phyloP scores from a whole-genome alignment of 768 basidiomycete species.

The Krasilnikovozyma curviuscula region DNA sequence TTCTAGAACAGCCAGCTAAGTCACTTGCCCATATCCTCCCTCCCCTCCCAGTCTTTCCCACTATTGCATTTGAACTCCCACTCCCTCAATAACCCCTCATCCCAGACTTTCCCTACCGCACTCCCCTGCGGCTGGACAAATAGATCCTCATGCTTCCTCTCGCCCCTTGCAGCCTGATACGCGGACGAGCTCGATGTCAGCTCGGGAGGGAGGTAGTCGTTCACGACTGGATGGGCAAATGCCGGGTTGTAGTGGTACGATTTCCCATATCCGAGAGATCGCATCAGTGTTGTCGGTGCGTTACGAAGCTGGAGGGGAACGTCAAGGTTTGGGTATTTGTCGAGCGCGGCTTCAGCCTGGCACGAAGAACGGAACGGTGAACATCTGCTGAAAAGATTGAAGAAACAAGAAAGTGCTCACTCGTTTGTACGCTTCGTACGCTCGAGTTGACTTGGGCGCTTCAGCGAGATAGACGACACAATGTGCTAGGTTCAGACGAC shows the following conservation, averaged over 20 bases:
- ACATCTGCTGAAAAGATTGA: neutral
- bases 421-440: slow-evolving; percentile 55
- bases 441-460: slow-evolving; percentile 58
- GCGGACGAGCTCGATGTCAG: slow-evolving; percentile 24
- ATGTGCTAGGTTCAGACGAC: slow-evolving; percentile 48
- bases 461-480: slow-evolving; percentile 60
- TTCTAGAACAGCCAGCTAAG: too few relatives aligned
- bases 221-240: neutral
- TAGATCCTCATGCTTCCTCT: slow-evolving; percentile 17
- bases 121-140: neutral
- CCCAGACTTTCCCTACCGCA: slow-evolving; percentile 14
- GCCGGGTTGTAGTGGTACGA: slow-evolving; percentile 42
- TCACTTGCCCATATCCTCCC: slow-evolving; percentile 7
- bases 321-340: slow-evolving; percentile 32
- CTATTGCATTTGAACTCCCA: slow-evolving; percentile 41
- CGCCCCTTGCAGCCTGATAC: too few relatives aligned
- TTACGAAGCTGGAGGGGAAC: slow-evolving; percentile 60
- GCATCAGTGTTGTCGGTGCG: slow-evolving; percentile 53
- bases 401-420: slow-evolving; percentile 15
- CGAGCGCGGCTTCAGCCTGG: slow-evolving; percentile 43
- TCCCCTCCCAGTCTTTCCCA: slow-evolving; percentile 35
- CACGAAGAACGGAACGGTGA: neutral
- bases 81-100: slow-evolving; percentile 36
- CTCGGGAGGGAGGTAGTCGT: slow-evolving; percentile 38
- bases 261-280: slow-evolving; percentile 46